Evolutionary conservation across 768 basidiomycete genomes (phyloP), one percentile per base, ranked within the genome.

Genomic region (Postia placenta): DNA sequence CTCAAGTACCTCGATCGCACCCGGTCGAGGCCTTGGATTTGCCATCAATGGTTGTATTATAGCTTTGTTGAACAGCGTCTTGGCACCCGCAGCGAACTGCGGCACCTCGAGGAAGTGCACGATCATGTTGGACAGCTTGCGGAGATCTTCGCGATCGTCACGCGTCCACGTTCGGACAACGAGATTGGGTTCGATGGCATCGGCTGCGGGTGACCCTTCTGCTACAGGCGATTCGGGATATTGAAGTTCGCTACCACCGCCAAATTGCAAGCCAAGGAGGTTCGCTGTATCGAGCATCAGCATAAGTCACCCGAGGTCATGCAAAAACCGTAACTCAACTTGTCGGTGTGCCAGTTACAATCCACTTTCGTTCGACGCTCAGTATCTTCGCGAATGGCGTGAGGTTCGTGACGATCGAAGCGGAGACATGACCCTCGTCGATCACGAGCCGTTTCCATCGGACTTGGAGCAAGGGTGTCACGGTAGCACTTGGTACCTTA

Each of bases 301-400:
- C 17, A n/a, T 6, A 35, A 11, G 27, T 19, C 5, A n/a, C n/a
- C 28, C 20, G 45, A 45, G 27, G 9, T n/a, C 12, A n/a, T n/a
- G n/a, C n/a, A n/a, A n/a, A n/a, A n/a, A n/a, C n/a, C n/a, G n/a
- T 12, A 24, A 45, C 56, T 36, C 17, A 38, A 61, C 62, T 58
- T 5, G 92, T 94, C 0, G 92, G 92, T 0, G 92, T 95, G 11
- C 92, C 92, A 0, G 88, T 90, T 5, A 94, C 87, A 19, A 93
- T 84, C 92, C 92, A 94, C 50, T 85, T 72, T 27, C 85, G 71
- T 58, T 94, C 88, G 5, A 87, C 79, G 53, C 85, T 91, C n/a
- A 94, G 63, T 14, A 73, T 45, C 38, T 72, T 74, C 2, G 79
- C 73, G 45, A 92, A 80, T 5, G 71, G 62, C 0, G 78, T 80